Evolutionary conservation across 2,329 filamentous ascomycete species (phyloP).

Genomic region (Colletotrichum truncatum): DNA sequence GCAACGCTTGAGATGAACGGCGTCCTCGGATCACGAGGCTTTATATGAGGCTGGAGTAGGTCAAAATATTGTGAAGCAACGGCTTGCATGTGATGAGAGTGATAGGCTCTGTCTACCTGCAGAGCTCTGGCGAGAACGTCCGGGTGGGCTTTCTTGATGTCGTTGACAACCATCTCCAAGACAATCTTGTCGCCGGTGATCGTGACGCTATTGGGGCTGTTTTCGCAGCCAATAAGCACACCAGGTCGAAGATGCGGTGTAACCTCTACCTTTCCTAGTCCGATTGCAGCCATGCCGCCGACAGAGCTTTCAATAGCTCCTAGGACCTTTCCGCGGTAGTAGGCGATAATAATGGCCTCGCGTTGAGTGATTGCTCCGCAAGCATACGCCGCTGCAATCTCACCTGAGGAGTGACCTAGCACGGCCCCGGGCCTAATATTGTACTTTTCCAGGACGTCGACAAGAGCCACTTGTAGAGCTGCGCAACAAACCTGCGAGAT

Average conservation of each 20-base stretch:
- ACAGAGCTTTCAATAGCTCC: slow-evolving; percentile 33
- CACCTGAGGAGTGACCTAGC: slow-evolving; percentile 53
- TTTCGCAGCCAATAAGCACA: slow-evolving; percentile 40
- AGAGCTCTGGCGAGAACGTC: slow-evolving; percentile 41
- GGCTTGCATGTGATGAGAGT: slow-evolving; percentile 40
- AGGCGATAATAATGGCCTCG: slow-evolving; percentile 49
- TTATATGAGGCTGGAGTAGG: slow-evolving; percentile 45
- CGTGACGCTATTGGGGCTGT: slow-evolving; percentile 40
- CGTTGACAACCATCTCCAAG: slow-evolving; percentile 35
- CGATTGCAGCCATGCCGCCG: slow-evolving; percentile 50
- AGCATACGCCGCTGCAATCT: slow-evolving; percentile 55
- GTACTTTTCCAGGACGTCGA: slow-evolving; percentile 45
- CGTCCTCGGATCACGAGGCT: slow-evolving; percentile 5
- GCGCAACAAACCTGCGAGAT: slow-evolving; percentile 39
- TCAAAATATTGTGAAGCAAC: slow-evolving; percentile 34
- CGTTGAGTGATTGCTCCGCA: slow-evolving; percentile 43
- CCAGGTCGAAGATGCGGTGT: slow-evolving; percentile 35
- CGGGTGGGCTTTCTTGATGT: slow-evolving; percentile 37
- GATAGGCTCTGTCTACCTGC: slow-evolving; percentile 51
- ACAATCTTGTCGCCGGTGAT: slow-evolving; percentile 34
- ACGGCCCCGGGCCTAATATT: slow-evolving; percentile 43
- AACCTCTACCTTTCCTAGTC: slow-evolving; percentile 42
- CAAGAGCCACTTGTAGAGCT: slow-evolving; percentile 48
- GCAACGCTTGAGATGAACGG: slow-evolving; percentile 37
- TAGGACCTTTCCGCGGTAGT: slow-evolving; percentile 47